These are phyloP conservation scores for Artemisia argyi DNA, from an alignment of 129 eudicot genomes.

Conservation along the genomic window DNA sequence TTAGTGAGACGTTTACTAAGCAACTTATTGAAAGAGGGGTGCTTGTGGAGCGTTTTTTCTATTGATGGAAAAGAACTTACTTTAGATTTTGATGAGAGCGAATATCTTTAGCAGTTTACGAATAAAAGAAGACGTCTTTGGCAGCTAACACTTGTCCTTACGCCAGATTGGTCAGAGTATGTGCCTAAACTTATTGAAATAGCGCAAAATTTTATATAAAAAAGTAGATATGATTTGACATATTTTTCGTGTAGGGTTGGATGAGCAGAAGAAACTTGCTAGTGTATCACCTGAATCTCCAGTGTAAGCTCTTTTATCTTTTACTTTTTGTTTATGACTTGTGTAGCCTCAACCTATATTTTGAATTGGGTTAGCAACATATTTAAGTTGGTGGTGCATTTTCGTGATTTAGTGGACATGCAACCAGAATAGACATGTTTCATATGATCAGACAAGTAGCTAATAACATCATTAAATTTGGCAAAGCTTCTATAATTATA, in stretches of 20 bases:
- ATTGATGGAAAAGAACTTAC: conserved; percentile 67
- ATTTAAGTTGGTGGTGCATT: too few relatives aligned
- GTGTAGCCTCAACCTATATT: neutral
- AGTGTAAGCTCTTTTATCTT: conserved; percentile 55
- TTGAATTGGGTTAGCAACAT: neutral
- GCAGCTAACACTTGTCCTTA: conserved; percentile 74
- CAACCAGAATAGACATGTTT: too few relatives aligned
- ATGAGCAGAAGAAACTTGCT: conserved; percentile 94
- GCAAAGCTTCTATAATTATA: too few relatives aligned
- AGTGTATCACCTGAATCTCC: conserved; percentile 84
- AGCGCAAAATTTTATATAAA: neutral
- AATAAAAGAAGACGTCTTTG: conserved; percentile 72
- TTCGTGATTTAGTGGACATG: too few relatives aligned
- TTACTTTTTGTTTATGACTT: conserved; percentile 5
- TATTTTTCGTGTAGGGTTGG: conserved; percentile 48
- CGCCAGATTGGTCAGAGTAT: conserved; percentile 83
- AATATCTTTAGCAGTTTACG: conserved; percentile 50
- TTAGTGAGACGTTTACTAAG: conserved; percentile 69
- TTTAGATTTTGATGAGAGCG: conserved; percentile 66
- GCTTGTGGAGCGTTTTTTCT: conserved; percentile 77
- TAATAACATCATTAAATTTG: too few relatives aligned
- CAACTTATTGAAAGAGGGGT: conserved; percentile 81
- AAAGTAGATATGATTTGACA: conserved; percentile 1
- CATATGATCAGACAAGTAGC: too few relatives aligned
- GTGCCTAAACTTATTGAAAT: conserved; percentile 16